These are phyloP conservation scores for Fraxinus excelsior DNA, from an alignment of 257 asterid species.

Conservation along the genomic window DNA sequence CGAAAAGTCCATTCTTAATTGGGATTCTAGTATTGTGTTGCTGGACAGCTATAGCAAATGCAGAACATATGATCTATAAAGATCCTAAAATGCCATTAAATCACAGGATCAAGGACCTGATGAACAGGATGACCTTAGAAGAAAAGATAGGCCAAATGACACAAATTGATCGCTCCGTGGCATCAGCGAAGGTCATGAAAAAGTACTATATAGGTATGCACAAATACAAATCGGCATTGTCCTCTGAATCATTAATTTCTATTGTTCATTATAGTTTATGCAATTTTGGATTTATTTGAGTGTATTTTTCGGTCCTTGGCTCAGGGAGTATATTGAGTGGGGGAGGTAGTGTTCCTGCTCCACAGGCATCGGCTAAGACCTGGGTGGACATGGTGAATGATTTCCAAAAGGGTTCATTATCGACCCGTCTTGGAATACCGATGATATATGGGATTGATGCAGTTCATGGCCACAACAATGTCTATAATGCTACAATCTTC, in stretches of 20 bases:
- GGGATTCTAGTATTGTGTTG: constrained; percentile 24
- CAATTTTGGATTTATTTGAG: background rate
- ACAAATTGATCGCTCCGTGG: constrained; percentile 50
- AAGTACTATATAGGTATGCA: constrained; percentile 50
- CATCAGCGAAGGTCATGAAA: constrained; percentile 40
- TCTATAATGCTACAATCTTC: constrained; percentile 58
- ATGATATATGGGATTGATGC: constrained; percentile 75
- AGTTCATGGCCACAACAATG: constrained; percentile 65
- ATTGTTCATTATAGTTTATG: background rate
- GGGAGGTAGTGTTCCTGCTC: constrained; percentile 68
- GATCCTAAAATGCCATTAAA: constrained; percentile 45
- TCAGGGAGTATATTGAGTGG: constrained; percentile 74
- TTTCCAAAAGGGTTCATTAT: constrained; percentile 56
- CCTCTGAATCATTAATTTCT: background rate
- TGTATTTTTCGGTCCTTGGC: background rate
- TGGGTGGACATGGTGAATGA: constrained; percentile 72
- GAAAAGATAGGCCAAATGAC: constrained; percentile 67
- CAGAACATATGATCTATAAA: constrained; percentile 34
- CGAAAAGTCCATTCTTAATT: constrained; percentile 8
- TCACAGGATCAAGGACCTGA: constrained; percentile 43
- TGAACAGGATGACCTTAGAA: constrained; percentile 49
- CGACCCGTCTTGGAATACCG: constrained; percentile 65
- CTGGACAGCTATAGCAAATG: constrained; percentile 29
- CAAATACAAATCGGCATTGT: background rate
- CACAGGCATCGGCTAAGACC: constrained; percentile 44